Evolutionary conservation across 495 filamentous ascomycete genomes (phyloP), one percentile per base, ranked within the genome.

Genomic region (Penicillium canescens): DNA sequence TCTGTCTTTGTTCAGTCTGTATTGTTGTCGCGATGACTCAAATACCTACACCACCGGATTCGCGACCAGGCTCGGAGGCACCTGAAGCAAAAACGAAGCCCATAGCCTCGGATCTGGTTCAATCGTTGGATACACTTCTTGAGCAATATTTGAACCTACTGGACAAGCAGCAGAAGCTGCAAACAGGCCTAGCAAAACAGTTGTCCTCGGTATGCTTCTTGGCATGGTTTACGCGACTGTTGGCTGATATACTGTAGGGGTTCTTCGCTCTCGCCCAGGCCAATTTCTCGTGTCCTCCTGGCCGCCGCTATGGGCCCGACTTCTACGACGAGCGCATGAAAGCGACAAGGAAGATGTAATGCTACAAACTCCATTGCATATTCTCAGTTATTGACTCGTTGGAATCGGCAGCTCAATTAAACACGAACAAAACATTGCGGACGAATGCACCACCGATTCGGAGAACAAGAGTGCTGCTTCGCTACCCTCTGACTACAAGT

Each of bases 261-360:
- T 80, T 77, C 50, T 54, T 82, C 20, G 70, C 73, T 31, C 78
- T 92, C 16, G 84, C 88, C 21, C 82, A 86, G 48, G 87, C 88
- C 40, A 90, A 90, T 66, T 90, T 88, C 69, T 74, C 79, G 16
- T 85, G 82, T 41, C 74, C 82, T 39, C 78, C 83, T 10, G 85
- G 85, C 9, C 63, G 82, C 45, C 72, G 80, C 42, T 90, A 86
- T 66, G 86, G 86, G 20, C 73, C 73, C 44, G 86, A 89, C 53
- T 80, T 81, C 64, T 92, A 87, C 63, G 87, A 90, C 67, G 81
- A 80, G 55, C 76, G 87, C 45, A 90, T 90, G 86, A 83, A 86
- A 54, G 85, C 88, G 13, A 75, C 67, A 1, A 60, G 67, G 41
- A 74, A 76, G 62, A 67, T 79, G 75, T 76, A 60, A 26, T 3